Conservation (phyloP, 2,329 filamentous ascomycete species). For the Graphium sp. region DNA sequence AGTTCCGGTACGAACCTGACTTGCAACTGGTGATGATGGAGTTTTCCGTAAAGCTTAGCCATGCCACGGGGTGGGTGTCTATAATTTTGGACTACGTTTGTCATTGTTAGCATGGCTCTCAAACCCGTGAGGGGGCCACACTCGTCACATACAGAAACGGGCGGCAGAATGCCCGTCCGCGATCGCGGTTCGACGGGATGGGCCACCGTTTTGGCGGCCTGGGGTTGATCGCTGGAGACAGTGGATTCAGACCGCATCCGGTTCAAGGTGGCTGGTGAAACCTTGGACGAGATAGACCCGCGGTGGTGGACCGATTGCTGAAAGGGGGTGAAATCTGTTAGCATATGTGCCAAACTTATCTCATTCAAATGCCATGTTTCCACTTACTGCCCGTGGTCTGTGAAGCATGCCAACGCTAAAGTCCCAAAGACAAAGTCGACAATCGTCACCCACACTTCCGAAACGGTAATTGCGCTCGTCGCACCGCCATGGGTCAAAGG, state of each 20-base stretch:
- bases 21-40: slow-evolving; percentile 86
- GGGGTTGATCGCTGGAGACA: slow-evolving; percentile 26
- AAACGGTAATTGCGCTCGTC: slow-evolving; percentile 93
- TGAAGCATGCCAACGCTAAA: slow-evolving; percentile 96
- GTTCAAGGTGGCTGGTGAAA: slow-evolving; percentile 21
- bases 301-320: slow-evolving; percentile 39
- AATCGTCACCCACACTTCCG: slow-evolving; percentile 89
- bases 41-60: slow-evolving; percentile 87
- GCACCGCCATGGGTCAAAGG: slow-evolving; percentile 94
- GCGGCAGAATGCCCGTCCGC: slow-evolving; percentile 71
- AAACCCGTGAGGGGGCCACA: slow-evolving; percentile 1
- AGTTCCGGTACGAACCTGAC: slow-evolving; percentile 45
- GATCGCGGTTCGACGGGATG: slow-evolving; percentile 77
- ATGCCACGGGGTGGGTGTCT: slow-evolving; percentile 73
- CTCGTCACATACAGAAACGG: slow-evolving; percentile 59
- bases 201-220: slow-evolving; percentile 43
- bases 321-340: too few species aligned
- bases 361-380: too few species aligned
- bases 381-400: slow-evolving; percentile 64
- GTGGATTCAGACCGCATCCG: slow-evolving; percentile 58
- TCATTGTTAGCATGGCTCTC: too few species aligned
- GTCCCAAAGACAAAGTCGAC: slow-evolving; percentile 83
- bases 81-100: slow-evolving; percentile 66
- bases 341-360: too few species aligned
- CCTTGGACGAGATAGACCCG: slow-evolving; percentile 28